Percentiles rank a stretch among this genome's conserved stretches.
phyloP scores from a whole-genome alignment of 148 eudicot species.

The Linanthus parryae region DNA sequence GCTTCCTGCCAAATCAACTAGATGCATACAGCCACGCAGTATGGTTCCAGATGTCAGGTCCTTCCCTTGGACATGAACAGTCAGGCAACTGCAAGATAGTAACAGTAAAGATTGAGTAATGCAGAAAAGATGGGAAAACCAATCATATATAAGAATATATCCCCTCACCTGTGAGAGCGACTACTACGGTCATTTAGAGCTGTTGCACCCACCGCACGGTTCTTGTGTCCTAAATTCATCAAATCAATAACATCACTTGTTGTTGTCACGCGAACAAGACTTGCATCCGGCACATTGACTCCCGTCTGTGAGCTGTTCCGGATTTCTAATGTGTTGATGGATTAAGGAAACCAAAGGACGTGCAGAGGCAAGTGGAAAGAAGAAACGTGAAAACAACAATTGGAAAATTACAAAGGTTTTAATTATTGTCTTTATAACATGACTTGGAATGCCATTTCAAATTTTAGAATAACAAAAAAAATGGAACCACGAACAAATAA shows the following conservation, averaged over 20 bases:
- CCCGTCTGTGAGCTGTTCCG: constrained; percentile 90
- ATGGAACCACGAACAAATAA: constrained; percentile 2
- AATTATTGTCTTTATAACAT: no score
- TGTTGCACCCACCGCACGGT: constrained; percentile 95
- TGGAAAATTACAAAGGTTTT: no score
- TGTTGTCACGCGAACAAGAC: constrained; percentile 74
- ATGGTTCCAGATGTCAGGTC: constrained; percentile 77
- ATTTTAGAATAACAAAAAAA: not conserved
- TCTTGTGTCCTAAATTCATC: constrained; percentile 85
- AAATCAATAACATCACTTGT: constrained; percentile 81
- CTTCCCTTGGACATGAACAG: constrained; percentile 96
- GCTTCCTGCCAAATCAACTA: constrained; percentile 97
- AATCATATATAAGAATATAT: not conserved
- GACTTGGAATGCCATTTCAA: constrained; percentile 1
- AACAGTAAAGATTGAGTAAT: constrained; percentile 3
- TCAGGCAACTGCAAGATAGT: constrained; percentile 68
- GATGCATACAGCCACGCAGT: constrained; percentile 97
- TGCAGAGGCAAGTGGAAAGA: not conserved
- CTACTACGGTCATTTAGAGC: constrained; percentile 96
- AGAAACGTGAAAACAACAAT: no score
- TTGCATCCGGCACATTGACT: constrained; percentile 90
- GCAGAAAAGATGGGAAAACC: not conserved
- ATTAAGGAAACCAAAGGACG: constrained; percentile 37
- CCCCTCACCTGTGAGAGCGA: constrained; percentile 62
- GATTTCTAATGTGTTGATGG: constrained; percentile 66